These are phyloP conservation scores for Salpingoeca rosetta DNA, from an alignment of 78 protist genomes.

Conservation along the genomic window DNA sequence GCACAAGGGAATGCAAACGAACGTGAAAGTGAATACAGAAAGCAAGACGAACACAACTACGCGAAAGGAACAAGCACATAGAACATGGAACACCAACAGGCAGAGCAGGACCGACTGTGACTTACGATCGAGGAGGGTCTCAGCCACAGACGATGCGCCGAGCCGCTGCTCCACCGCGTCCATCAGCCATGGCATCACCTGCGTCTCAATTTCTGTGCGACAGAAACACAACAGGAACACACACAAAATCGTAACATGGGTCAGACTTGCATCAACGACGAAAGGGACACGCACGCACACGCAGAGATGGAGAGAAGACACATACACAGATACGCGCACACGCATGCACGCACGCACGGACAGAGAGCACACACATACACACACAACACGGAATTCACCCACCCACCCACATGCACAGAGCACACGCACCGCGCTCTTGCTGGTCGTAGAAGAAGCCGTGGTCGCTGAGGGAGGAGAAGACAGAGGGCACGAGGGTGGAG, in stretches of 20 bases:
- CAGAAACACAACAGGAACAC: too few species aligned
- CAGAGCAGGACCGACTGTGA: background rate
- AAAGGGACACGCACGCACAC: too few species aligned
- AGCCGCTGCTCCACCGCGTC: background rate
- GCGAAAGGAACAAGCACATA: background rate
- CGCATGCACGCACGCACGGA: too few species aligned
- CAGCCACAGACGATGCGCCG: background rate
- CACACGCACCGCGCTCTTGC: slow-evolving; percentile 29
- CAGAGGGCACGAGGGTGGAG: slow-evolving; percentile 23
- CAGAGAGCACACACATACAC: too few species aligned
- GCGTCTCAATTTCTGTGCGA: slow-evolving; percentile 43
- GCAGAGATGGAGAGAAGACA: too few species aligned
- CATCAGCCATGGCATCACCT: slow-evolving; percentile 63
- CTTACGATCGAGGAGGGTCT: background rate
- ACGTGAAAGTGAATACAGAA: background rate
- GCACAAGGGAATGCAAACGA: background rate
- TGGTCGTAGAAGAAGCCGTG: slow-evolving; percentile 58
- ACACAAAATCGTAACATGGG: too few species aligned
- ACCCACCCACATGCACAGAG: too few species aligned
- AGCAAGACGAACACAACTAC: background rate
- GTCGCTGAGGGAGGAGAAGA: slow-evolving; percentile 30
- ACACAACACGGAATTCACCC: too few species aligned
- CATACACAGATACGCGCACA: too few species aligned
- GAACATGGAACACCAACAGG: background rate
- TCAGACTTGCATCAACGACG: too few species aligned